phyloP scores from a whole-genome alignment of 2,329 filamentous ascomycete species.

The Epichloe sylvatica region DNA sequence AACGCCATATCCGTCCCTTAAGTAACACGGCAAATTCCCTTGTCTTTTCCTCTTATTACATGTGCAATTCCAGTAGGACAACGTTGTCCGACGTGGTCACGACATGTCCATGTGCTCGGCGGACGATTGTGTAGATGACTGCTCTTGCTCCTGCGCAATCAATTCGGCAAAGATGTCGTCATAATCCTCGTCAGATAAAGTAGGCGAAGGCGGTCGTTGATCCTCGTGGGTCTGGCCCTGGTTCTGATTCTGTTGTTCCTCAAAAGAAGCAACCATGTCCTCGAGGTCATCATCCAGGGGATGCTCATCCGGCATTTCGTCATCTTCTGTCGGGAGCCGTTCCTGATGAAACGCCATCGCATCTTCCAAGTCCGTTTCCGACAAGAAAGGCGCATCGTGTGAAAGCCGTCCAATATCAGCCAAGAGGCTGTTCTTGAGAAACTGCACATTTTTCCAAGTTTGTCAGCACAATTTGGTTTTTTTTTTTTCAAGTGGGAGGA shows the following conservation, averaged over 20 bases:
- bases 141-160: slow-evolving; percentile 17
- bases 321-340: slow-evolving; percentile 15
- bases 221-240: slow-evolving; percentile 7
- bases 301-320: slow-evolving; percentile 38
- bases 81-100: neutral
- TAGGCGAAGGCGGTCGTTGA: slow-evolving; percentile 19
- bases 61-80: neutral
- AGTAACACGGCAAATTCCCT: slow-evolving; percentile 7
- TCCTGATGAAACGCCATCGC: slow-evolving; percentile 25
- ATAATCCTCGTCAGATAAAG: slow-evolving; percentile 44
- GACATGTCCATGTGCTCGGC: slow-evolving; percentile 34
- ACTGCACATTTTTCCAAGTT: slow-evolving; percentile 10
- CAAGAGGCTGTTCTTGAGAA: slow-evolving; percentile 23
- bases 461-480: neutral
- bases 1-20: neutral
- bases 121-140: slow-evolving; percentile 8
- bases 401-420: slow-evolving; percentile 19
- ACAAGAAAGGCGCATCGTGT: slow-evolving; percentile 24
- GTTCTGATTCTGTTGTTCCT: slow-evolving; percentile 13
- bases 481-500: neutral
- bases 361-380: slow-evolving; percentile 39
- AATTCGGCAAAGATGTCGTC: slow-evolving; percentile 43
- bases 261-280: slow-evolving; percentile 37
- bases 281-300: slow-evolving; percentile 46
- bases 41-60: neutral